Evolutionary conservation across 345 rosid species (phyloP), one percentile per base, ranked within the genome.

Genomic region (Fremontodendron californicum): DNA sequence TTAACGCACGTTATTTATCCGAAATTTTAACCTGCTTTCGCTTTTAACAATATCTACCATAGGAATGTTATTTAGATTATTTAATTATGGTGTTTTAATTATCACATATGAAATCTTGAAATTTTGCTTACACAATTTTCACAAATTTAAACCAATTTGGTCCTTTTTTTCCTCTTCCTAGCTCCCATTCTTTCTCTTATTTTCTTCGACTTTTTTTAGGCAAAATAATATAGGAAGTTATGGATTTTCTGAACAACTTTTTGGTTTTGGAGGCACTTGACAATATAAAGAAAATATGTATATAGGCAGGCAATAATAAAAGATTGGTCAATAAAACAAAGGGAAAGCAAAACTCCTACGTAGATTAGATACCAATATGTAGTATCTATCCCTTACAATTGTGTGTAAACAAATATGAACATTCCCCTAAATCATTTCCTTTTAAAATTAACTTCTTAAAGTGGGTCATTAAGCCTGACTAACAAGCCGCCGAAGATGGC

Each of bases 401-500:
- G 43, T 75, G 67, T 69, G 68, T 78, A 70, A 70, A 71, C 71
- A 61, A 74, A 33, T 75, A 74, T 70, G 58, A 57, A 57, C 76
- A 73, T 55, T 55, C 25, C 51, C 46, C n/a, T 61, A 61, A 57
- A 58, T 15, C 54, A 12, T 12, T 49, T 45, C 2, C n/a, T 35
- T 7, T 67, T 52, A 33, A 69, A 11, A 21, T 8, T 61, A 1
- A 10, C 54, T 52, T 33, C 57, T 46, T n/a, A 8, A 37, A 19
- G 25, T 71, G 77, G 58, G 42, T 58, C 25, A 60, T 18, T 61
- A 48, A 40, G 52, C 76, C 55, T 35, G 39, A 71, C 69, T 75
- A 82, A 64, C 86, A 86, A 77, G 82, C 87, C 3, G 86, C 84
- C 0, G 85, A 85, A 63, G 90, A 81, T 70, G 78, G 80, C 81